Conservation (phyloP, 208 protist genomes). For the Crithidia thermophila region DNA sequence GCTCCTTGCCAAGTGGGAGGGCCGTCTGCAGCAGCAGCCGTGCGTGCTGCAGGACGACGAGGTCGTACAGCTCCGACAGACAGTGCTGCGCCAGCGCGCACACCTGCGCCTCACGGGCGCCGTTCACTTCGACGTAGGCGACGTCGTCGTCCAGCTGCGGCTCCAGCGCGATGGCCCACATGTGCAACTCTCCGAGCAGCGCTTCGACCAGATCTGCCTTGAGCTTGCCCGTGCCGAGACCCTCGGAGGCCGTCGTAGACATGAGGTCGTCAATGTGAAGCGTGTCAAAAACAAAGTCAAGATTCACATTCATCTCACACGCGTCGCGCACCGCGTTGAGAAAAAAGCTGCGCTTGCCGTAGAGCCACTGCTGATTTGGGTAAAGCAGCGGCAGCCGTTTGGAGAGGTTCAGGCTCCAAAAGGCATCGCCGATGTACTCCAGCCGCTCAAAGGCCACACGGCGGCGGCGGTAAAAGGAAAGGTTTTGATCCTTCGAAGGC, state of each 20-base stretch:
- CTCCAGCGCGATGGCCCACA: constrained; percentile 50
- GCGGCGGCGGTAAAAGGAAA: constrained; percentile 48
- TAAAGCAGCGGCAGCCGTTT: constrained; percentile 76
- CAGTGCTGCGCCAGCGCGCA: constrained; percentile 76
- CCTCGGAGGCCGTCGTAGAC: constrained; percentile 1
- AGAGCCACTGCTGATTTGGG: constrained; percentile 75
- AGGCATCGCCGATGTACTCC: constrained; percentile 88
- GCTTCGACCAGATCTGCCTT: constrained; percentile 88
- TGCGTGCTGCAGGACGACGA: constrained; percentile 67
- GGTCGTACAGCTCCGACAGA: constrained; percentile 87
- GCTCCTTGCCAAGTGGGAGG: constrained; percentile 77
- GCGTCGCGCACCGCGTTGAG: constrained; percentile 77
- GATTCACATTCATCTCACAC: constrained; percentile 85
- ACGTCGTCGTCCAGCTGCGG: constrained; percentile 67
- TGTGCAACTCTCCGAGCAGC: constrained; percentile 76
- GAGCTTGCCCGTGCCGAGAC: constrained; percentile 59
- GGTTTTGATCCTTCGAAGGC: no score
- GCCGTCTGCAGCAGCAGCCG: constrained; percentile 51
- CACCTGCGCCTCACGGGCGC: constrained; percentile 48
- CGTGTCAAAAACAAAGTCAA: constrained; percentile 80
- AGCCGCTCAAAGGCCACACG: constrained; percentile 79
- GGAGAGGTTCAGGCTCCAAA: constrained; percentile 68
- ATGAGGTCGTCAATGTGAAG: constrained; percentile 59
- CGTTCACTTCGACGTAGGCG: constrained; percentile 78
- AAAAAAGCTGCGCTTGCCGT: constrained; percentile 56